Base-by-base conservation (phyloP, 179 eudicot species). In the Actinidia chinensis region DNA sequence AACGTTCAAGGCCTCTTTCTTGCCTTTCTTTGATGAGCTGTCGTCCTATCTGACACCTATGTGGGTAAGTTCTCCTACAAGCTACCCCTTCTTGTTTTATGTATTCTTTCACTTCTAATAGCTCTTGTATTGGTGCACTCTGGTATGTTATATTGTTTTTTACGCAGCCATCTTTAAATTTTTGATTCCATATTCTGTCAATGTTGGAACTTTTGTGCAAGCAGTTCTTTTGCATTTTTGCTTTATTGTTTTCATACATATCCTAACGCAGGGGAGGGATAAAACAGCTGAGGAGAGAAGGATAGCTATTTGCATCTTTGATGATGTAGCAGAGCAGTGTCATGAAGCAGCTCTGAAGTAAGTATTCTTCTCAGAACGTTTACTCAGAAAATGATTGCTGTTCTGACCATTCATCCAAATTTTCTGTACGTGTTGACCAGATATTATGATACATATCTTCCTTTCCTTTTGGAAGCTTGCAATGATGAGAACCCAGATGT, bases 281-380 rank as follows among this genome's bases (percentile, higher is more conserved):
- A 95, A 95, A 84, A 89, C 99, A 77, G 80, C 93, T 59, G 99
- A 92, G 82, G 98, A 95, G 84, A 87, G 99, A 80, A 90, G 99
- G 82, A 93, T 95, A 80, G 98, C 99, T 9, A 95, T 95, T 79
- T 95, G 99, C 82, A 93, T 95, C 17, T 95, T 95, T 85, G 99
- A 95, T 82, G 99, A 95, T 88, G 93, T 95, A 55, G 99, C 93
- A 11, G 99, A 95, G 84, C 97, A 95, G 80, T 93, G 98, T 82
- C 93, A 89, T 76, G 98, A 95, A 88, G 80, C 95, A 78, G 98
- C 98, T 79, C 83, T 91, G 11, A 95, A 88, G 98, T 93, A 85
- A 68, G 87, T 59, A 54, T 65, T 55, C n/a, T 5, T 60, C 52
- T 65, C 13, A 74, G n/a, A 40, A 8, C 59, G n/a, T 81, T 56